phyloP scores from a whole-genome alignment of 345 rosid species.

The Bretschneidera sinensis region DNA sequence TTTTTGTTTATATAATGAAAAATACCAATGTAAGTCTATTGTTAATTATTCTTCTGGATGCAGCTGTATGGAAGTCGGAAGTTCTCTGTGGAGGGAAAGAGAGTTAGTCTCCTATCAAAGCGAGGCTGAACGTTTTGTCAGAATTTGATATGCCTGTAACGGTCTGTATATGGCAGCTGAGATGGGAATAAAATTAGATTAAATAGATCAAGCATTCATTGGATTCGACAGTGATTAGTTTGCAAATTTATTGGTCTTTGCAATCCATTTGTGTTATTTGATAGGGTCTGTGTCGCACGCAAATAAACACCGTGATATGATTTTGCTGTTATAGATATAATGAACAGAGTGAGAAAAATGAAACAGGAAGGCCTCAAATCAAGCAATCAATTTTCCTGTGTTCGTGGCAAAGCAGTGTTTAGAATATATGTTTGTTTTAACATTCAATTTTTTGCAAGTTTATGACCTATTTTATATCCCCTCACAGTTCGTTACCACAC shows the following conservation, averaged over 20 bases:
- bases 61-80: conserved; percentile 75
- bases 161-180: neutral
- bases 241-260: neutral
- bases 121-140: conserved; percentile 38
- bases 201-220: neutral
- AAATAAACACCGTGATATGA: neutral
- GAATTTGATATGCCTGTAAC: conserved; percentile 25
- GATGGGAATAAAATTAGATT: neutral
- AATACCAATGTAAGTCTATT: too few relatives aligned
- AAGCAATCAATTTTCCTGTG: too few relatives aligned
- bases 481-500: too few relatives aligned
- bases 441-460: too few relatives aligned
- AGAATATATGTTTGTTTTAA: too few relatives aligned
- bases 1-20: too few relatives aligned
- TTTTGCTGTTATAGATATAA: neutral
- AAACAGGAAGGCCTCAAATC: too few relatives aligned
- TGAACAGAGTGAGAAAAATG: too few relatives aligned
- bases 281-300: neutral
- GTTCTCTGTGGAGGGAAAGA: conserved; percentile 69
- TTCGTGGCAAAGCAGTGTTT: too few relatives aligned
- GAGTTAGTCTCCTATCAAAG: conserved; percentile 47
- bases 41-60: conserved; percentile 5
- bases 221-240: neutral
- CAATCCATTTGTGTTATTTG: neutral
- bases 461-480: too few relatives aligned